Conservation (phyloP, 176 grass and related monocot genomes). For the Areca catechu region DNA sequence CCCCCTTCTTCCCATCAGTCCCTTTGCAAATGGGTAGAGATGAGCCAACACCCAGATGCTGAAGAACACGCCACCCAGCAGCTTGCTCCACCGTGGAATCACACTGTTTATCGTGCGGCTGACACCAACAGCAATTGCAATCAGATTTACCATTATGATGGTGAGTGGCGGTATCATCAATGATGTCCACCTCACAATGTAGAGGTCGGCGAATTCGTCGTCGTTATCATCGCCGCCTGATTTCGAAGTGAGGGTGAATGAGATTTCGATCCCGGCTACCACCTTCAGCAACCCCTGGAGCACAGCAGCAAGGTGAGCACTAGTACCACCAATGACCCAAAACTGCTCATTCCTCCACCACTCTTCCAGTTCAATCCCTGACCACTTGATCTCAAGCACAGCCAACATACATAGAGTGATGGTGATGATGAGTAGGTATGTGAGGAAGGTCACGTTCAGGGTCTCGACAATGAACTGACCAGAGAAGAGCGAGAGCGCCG, state of each 20-base stretch:
- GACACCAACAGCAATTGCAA: conserved; percentile 90
- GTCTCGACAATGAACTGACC: conserved; percentile 97
- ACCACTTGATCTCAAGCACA: conserved; percentile 94
- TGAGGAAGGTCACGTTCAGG: conserved; percentile 77
- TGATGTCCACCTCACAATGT: conserved; percentile 83
- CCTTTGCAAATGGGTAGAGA: conserved; percentile 95
- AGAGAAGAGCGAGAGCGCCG: conserved; percentile 94
- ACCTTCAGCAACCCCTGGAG: conserved; percentile 93
- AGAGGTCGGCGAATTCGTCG: conserved; percentile 82
- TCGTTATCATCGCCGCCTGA: conserved; percentile 57
- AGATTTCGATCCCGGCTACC: conserved; percentile 84
- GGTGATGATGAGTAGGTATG: conserved; percentile 82
- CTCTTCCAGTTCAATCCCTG: conserved; percentile 85
- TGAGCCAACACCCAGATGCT: conserved; percentile 97
- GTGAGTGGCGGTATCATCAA: conserved; percentile 85
- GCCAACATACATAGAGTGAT: conserved; percentile 81
- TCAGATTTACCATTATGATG: conserved; percentile 96
- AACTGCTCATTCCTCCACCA: conserved; percentile 99
- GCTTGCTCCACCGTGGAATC: conserved; percentile 96
- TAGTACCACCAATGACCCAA: conserved; percentile 95
- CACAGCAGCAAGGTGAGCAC: conserved; percentile 85
- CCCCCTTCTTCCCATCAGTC: conserved; percentile 91
- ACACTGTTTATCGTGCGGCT: conserved; percentile 83
- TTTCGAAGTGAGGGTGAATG: conserved; percentile 94
- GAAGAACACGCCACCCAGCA: conserved; percentile 94